A percentile compares a stretch with the other conserved stretches of the same genome.
Evolutionary conservation across 495 filamentous ascomycete species (phyloP).

Genomic region (Hypoxylon fuscum): DNA sequence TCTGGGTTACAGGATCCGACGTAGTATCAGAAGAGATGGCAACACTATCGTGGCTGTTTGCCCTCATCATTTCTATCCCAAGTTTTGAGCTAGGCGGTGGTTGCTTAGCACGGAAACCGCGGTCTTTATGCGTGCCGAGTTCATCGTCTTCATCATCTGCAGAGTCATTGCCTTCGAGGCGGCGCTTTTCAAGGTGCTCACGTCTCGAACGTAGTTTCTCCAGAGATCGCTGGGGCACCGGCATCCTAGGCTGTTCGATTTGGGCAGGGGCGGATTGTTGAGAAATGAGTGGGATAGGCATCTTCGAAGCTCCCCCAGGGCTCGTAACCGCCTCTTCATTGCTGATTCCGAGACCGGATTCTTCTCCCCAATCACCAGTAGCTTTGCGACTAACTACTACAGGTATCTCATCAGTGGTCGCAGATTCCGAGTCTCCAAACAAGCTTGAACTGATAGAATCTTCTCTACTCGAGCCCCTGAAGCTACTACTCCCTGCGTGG

Average conservation of each 20-base stretch:
- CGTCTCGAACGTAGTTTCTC: conserved; percentile 81
- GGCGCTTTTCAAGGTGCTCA: conserved; percentile 77
- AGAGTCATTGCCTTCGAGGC: conserved; percentile 81
- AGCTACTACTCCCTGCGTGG: conserved; percentile 72
- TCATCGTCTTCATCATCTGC: conserved; percentile 95
- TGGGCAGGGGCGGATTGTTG: conserved; percentile 74
- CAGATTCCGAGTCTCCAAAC: conserved; percentile 84
- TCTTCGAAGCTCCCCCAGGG: conserved; percentile 43
- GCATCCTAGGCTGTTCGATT: conserved; percentile 62
- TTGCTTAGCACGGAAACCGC: conserved; percentile 55
- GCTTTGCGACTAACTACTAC: conserved; percentile 75
- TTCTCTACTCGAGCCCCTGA: conserved; percentile 78
- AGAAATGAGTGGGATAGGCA: conserved; percentile 65
- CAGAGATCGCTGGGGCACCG: conserved; percentile 71
- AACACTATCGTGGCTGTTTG: conserved; percentile 88
- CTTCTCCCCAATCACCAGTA: conserved; percentile 76
- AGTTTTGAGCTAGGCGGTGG: conserved; percentile 74
- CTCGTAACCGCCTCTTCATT: conserved; percentile 52
- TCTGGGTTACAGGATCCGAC: conserved; percentile 50
- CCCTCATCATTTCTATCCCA: conserved; percentile 94
- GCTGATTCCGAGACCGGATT: conserved; percentile 76
- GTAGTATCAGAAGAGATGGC: conserved; percentile 58
- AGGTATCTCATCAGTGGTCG: conserved; percentile 79
- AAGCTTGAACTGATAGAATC: conserved; percentile 88
- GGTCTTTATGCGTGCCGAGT: conserved; percentile 68